A percentile compares a stretch with the other conserved stretches of the same genome.
Conservation (phyloP, 1,139 yeast species). For the Kurtzmaniella natalensis region DNA sequence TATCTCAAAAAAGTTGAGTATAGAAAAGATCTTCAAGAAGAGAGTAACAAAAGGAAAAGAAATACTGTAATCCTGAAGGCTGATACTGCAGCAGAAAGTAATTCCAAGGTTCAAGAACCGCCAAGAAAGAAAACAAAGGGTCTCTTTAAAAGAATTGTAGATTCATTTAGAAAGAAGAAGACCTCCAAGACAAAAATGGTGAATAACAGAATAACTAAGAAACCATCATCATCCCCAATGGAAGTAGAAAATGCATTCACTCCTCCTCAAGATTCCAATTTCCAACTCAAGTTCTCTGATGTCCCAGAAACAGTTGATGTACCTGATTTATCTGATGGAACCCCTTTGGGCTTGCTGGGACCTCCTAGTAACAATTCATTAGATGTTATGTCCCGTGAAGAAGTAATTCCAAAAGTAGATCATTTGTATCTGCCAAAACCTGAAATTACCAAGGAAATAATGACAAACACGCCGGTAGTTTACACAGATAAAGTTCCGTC, state of each 20-base stretch:
- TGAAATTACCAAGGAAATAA: constrained; percentile 2
- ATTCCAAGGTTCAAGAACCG: background rate
- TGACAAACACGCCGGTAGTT: background rate
- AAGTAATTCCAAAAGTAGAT: constrained; percentile 4
- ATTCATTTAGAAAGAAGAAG: background rate
- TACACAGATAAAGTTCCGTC: background rate
- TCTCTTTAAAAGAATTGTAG: constrained; percentile 2
- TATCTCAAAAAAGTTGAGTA: constrained; percentile 5
- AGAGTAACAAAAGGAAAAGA: background rate
- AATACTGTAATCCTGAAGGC: background rate
- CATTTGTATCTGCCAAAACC: constrained; percentile 7
- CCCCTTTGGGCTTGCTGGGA: background rate
- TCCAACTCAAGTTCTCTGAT: background rate
- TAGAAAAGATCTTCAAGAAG: background rate
- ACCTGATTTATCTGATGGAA: background rate
- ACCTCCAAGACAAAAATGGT: background rate
- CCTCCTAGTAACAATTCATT: background rate
- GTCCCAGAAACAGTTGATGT: background rate
- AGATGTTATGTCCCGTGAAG: background rate
- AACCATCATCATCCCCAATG: no score
- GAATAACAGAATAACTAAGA: no score
- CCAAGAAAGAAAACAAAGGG: constrained; percentile 5
- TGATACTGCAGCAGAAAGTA: background rate
- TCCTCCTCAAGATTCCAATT: no score
- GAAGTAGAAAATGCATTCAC: no score